phyloP scores from a whole-genome alignment of 2,329 filamentous ascomycete genomes.

The Neonectria faginata region DNA sequence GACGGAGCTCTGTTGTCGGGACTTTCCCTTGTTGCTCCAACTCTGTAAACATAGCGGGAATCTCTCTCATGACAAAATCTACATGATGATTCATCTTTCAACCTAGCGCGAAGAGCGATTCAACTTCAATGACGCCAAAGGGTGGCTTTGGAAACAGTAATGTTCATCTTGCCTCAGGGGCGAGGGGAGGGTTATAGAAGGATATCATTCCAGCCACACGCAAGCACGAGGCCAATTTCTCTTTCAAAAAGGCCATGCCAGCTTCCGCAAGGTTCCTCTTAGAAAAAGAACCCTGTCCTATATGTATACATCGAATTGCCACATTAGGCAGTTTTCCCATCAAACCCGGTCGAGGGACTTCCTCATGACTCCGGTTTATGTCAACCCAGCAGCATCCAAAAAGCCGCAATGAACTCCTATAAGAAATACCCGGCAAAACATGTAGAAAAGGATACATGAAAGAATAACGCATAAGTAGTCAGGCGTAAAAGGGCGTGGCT shows the following conservation, averaged over 20 bases:
- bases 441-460: slow-evolving; percentile 24
- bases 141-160: background rate
- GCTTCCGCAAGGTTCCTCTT: background rate
- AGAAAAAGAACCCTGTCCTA: background rate
- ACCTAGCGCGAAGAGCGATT: background rate
- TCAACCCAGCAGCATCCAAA: slow-evolving; percentile 39
- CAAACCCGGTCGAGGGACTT: slow-evolving; percentile 16
- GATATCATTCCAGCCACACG: slow-evolving; percentile 13
- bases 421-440: slow-evolving; percentile 23
- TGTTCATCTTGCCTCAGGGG: background rate
- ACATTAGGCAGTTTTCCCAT: slow-evolving; percentile 7
- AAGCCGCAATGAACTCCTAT: slow-evolving; percentile 41
- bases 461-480: slow-evolving; percentile 22
- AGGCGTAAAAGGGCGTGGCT: slow-evolving; percentile 21
- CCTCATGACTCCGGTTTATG: slow-evolving; percentile 29
- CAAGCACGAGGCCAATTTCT: slow-evolving; percentile 6
- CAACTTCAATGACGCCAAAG: background rate
- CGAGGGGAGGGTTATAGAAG: slow-evolving; percentile 1
- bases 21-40: slow-evolving; percentile 1
- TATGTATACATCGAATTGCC: slow-evolving; percentile 20
- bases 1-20: background rate
- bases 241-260: background rate
- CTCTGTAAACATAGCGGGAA: slow-evolving; percentile 18
- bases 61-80: slow-evolving; percentile 15
- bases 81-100: background rate